phyloP scores from a whole-genome alignment of 2,329 filamentous ascomycete genomes.

The Claviceps quebecensis region DNA sequence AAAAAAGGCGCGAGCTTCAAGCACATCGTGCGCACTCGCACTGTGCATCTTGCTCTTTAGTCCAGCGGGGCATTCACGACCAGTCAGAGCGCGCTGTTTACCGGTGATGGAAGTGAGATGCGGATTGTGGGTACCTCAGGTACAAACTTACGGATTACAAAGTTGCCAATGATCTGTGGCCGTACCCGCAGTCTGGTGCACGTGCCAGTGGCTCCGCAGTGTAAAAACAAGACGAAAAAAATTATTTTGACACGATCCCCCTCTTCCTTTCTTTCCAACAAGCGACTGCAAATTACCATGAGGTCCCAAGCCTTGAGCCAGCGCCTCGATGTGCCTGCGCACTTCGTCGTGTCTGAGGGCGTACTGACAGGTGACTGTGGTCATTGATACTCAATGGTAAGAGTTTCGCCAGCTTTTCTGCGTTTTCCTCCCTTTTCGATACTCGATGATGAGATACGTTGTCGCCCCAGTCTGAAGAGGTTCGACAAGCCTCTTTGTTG shows the following conservation, averaged over 20 bases:
- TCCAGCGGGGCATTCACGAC: too few species aligned
- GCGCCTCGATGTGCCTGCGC: background rate
- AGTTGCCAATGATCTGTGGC: background rate
- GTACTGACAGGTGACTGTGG: background rate
- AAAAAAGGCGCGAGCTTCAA: too few species aligned
- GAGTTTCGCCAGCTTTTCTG: background rate
- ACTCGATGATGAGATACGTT: slow-evolving; percentile 32
- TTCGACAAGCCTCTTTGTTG: slow-evolving; percentile 33
- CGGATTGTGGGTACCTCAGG: background rate
- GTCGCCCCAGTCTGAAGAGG: slow-evolving; percentile 37
- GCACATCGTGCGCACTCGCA: too few species aligned
- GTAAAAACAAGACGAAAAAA: slow-evolving; percentile 1
- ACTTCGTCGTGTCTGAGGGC: too few species aligned
- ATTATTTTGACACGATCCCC: background rate
- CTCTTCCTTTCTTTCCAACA: background rate
- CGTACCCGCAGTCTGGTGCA: background rate
- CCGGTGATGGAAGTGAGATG: too few species aligned
- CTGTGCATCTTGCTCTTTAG: too few species aligned
- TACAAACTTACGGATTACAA: too few species aligned
- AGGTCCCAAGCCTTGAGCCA: background rate
- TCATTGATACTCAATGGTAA: slow-evolving; percentile 1
- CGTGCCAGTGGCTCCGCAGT: background rate
- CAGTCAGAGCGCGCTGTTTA: too few species aligned
- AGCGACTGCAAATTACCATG: background rate
- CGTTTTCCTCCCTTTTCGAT: slow-evolving; percentile 9